phyloP scores from a whole-genome alignment of 257 asterid genomes.

The Nicotiana tomentosiformis region DNA sequence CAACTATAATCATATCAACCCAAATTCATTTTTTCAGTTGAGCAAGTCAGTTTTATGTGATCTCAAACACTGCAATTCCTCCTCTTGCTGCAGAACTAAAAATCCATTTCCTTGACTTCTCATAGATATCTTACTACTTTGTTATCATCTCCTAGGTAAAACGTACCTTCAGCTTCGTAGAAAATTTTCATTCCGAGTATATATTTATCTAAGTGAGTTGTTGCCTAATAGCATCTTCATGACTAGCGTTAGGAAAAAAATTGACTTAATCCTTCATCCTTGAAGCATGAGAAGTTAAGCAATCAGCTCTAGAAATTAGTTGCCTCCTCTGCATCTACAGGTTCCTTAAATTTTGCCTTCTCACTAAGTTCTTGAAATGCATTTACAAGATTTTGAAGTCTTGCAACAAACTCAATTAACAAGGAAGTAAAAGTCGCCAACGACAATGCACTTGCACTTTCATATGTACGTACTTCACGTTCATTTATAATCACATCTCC shows the following conservation, averaged over 20 bases:
- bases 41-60: neutral
- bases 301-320: conserved; percentile 36
- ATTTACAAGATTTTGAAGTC: conserved; percentile 78
- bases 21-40: neutral
- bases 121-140: neutral
- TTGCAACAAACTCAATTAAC: conserved; percentile 86
- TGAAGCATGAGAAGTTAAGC: conserved; percentile 25
- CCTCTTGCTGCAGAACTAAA: neutral
- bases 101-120: neutral
- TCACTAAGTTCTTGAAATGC: conserved; percentile 63
- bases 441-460: conserved; percentile 85
- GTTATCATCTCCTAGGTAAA: neutral
- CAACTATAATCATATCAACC: neutral
- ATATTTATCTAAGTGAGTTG: neutral
- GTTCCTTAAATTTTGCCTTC: conserved; percentile 71
- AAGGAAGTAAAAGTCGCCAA: conserved; percentile 71
- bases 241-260: neutral
- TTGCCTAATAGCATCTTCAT: neutral
- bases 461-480: conserved; percentile 73
- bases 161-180: neutral
- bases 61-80: neutral
- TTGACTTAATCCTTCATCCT: neutral
- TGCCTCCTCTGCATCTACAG: conserved; percentile 21
- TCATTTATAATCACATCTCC: conserved; percentile 63
- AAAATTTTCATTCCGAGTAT: neutral